phyloP scores from a whole-genome alignment of 768 basidiomycete genomes.

The Tricholoma matsutake region DNA sequence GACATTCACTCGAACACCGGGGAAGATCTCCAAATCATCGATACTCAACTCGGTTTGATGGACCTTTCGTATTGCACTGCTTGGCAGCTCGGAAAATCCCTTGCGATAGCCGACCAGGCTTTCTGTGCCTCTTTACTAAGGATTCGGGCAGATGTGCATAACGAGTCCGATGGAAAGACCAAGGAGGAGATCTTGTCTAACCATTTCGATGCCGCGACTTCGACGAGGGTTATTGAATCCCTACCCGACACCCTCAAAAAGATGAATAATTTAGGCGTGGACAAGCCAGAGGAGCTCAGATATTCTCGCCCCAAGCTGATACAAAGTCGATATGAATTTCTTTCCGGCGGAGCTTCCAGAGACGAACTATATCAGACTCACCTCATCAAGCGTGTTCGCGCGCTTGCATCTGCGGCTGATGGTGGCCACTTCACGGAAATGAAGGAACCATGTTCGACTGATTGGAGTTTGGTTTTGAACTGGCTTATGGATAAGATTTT shows the following conservation, averaged over 20 bases:
- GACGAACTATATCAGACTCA: too few relatives aligned
- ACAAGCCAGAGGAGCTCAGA: too few relatives aligned
- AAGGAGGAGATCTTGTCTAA: background rate
- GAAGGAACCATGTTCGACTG: background rate
- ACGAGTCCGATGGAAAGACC: background rate
- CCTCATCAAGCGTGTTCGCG: too few relatives aligned
- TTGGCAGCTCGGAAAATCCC: conserved; percentile 6
- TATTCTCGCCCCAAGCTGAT: background rate
- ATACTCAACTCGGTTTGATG: background rate
- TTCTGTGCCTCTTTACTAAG: background rate
- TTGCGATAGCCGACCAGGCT: conserved; percentile 3
- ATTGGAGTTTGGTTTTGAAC: background rate
- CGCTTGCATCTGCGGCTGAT: background rate
- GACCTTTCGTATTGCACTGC: conserved; percentile 4
- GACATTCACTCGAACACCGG: conserved; percentile 1
- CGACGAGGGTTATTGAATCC: too few relatives aligned
- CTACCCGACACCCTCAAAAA: too few relatives aligned
- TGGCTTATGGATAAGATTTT: background rate
- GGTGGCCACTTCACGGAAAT: background rate
- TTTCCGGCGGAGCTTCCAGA: too few relatives aligned
- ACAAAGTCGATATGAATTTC: background rate
- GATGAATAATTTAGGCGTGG: too few relatives aligned
- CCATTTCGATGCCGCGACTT: too few relatives aligned
- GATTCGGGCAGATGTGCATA: background rate
- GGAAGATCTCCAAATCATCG: conserved; percentile 3